A percentile compares a stretch with the other conserved stretches of the same genome.
Conservation (phyloP, 352 stramenopile genomes). For the Globisporangium viniferum region DNA sequence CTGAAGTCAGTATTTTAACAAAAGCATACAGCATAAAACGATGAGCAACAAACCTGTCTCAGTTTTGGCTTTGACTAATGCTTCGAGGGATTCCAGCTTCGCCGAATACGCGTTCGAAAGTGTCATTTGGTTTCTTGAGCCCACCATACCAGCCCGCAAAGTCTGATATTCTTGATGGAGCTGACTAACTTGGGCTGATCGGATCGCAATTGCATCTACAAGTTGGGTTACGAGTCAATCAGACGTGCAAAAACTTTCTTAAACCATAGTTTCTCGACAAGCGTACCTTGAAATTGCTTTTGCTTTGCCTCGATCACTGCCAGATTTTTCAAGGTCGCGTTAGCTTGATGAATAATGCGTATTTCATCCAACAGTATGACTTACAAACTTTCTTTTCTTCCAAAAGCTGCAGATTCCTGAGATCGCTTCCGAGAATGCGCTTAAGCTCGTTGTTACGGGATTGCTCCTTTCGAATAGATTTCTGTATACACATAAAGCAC, state of each 20-base stretch:
- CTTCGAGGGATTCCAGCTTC: conserved; percentile 18
- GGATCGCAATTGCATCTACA: conserved; percentile 30
- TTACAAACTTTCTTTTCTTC: conserved; percentile 48
- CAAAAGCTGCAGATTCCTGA: conserved; percentile 29
- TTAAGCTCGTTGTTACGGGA: conserved; percentile 36
- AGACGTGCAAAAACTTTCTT: not conserved
- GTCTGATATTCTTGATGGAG: conserved; percentile 31
- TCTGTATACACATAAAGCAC: conserved; percentile 18
- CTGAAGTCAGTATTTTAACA: not conserved
- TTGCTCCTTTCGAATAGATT: conserved; percentile 39
- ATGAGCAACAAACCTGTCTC: conserved; percentile 14
- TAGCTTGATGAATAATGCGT: conserved; percentile 1
- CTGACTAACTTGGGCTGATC: conserved; percentile 31
- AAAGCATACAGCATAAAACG: not conserved
- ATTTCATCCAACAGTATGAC: not conserved
- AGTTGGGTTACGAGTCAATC: not conserved
- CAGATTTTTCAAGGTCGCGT: not conserved
- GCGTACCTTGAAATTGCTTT: conserved; percentile 32
- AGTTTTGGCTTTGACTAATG: conserved; percentile 18
- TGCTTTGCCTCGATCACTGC: conserved; percentile 46
- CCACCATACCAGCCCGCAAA: conserved; percentile 29
- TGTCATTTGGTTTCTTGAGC: conserved; percentile 26
- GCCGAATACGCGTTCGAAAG: conserved; percentile 21
- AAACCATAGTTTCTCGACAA: too few relatives aligned
- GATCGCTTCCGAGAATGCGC: conserved; percentile 21